Conservation (phyloP, 108 stramenopile genomes). For the Mayamaea pseudoterrestris region DNA sequence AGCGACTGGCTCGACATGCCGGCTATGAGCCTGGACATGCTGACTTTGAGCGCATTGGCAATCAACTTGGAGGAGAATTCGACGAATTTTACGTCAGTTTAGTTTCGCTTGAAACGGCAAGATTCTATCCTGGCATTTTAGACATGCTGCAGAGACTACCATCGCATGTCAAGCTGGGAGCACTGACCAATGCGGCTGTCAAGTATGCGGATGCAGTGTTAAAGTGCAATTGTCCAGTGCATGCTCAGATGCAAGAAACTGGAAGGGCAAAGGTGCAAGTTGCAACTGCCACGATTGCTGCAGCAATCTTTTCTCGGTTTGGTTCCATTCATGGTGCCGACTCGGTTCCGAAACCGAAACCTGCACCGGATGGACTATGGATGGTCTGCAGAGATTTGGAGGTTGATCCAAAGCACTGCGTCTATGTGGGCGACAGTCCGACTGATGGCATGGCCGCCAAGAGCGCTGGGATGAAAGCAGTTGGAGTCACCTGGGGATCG, state of each 20-base stretch:
- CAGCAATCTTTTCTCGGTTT: conserved; percentile 41
- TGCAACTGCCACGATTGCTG: too few relatives aligned
- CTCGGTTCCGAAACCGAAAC: conserved; percentile 64
- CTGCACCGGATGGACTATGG: conserved; percentile 55
- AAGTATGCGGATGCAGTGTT: conserved; percentile 77
- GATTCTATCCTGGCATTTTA: conserved; percentile 59
- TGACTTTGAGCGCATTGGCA: conserved; percentile 37
- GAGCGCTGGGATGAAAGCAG: conserved; percentile 45
- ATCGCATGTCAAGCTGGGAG: conserved; percentile 33
- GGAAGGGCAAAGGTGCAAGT: conserved; percentile 1
- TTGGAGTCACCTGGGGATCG: conserved; percentile 73
- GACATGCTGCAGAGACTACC: conserved; percentile 24
- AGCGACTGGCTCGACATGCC: conserved; percentile 69
- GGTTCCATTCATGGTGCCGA: conserved; percentile 68
- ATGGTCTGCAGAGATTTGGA: conserved; percentile 50
- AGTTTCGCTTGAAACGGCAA: conserved; percentile 55
- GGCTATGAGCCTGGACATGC: conserved; percentile 52
- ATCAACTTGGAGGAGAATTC: conserved; percentile 44
- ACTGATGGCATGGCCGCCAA: conserved; percentile 65
- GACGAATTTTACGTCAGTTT: conserved; percentile 68
- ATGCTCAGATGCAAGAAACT: conserved; percentile 4
- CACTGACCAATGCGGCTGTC: conserved; percentile 77
- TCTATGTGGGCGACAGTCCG: conserved; percentile 73
- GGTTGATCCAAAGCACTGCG: conserved; percentile 37
- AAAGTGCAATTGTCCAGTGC: conserved; percentile 27